Base-by-base conservation (phyloP, 1,284 basidiomycete species). In the Vanrija sp. region DNA sequence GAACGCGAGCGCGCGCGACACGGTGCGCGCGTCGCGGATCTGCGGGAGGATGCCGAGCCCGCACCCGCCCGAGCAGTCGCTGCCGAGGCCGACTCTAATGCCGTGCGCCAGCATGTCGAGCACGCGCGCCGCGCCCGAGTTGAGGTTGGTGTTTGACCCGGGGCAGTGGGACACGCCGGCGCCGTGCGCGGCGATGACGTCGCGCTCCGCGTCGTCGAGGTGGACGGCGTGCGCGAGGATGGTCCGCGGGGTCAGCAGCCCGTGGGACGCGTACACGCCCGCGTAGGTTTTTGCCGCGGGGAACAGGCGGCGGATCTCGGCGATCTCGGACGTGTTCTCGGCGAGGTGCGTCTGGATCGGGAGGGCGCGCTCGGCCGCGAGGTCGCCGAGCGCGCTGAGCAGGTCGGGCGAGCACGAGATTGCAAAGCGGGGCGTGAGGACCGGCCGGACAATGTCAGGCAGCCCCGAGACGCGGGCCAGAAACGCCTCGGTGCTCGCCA, bases 381-480 rank as follows among this genome's bases (percentile, higher is more conserved):
- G 77, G 3, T 80, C 66, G 15, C 87, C 86, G 9, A 98, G 81
- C 7, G 78, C 76, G 1, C 68, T 52, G 46, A 98, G 81, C 38
- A 96, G 83, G n/a, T 83, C 79, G 14, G 81, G 74, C 0, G 91
- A 86, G 75, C 91, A 95, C n/a, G 88, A 86, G 61, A 98, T 88
- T 26, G 95, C 94, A 74, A 98, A 98, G 18, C 94, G 87, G 18
- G 95, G 95, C 0, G 95, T 98, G 44, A 98, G 78, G 68, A 95
- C 85, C 0, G 94, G 94, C 56, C 89, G 87, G 6, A 98, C 88
- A 16, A 93, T 83, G 3, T 62, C 50, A 5, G 54, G 68, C n/a
- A 88, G 74, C n/a, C 34, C 34, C 9, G 40, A 6, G 15, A 43
- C 38, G 12, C 6, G 10, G 8, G 49, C 25, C 62, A 96, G 85